phyloP scores from a whole-genome alignment of 75 land plant species.

The Sequoiadendron giganteum region DNA sequence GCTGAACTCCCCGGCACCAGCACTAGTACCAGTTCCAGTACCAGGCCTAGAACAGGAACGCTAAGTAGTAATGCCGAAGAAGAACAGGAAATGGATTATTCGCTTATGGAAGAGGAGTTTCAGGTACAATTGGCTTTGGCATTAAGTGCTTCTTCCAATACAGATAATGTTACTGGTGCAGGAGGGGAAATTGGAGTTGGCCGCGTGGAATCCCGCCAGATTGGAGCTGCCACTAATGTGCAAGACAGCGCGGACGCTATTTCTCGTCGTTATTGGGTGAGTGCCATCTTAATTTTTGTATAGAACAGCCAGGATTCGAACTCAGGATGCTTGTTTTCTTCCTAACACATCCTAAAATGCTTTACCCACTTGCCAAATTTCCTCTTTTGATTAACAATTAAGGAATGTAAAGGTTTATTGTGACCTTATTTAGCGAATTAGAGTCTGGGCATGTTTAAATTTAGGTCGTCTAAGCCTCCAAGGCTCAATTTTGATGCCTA shows the following conservation, averaged over 20 bases:
- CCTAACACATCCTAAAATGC: not conserved
- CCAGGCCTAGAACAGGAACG: not conserved
- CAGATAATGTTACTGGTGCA: constrained; percentile 14
- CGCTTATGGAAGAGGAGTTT: constrained; percentile 78
- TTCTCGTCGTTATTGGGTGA: constrained; percentile 77
- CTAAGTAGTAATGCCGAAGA: not conserved
- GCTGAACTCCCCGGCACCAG: not conserved
- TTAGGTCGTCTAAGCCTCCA: not conserved
- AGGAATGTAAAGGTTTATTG: not conserved
- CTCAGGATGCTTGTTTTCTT: not conserved
- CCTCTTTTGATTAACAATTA: not conserved
- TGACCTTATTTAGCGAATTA: not conserved
- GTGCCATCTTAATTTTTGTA: not conserved
- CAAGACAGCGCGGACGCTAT: constrained; percentile 35
- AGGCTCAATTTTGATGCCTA: not conserved
- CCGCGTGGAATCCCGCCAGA: constrained; percentile 57
- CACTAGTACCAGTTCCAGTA: too few relatives aligned
- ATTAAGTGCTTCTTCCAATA: constrained; percentile 64
- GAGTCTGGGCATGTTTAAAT: not conserved
- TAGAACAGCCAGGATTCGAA: not conserved
- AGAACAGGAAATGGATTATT: constrained; percentile 28
- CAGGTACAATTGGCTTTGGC: constrained; percentile 89
- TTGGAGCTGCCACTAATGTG: constrained; percentile 50
- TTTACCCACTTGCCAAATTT: not conserved
- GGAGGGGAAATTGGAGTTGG: not conserved